Conservation (phyloP, 2,329 filamentous ascomycete species). For the Xylaria multiplex region DNA sequence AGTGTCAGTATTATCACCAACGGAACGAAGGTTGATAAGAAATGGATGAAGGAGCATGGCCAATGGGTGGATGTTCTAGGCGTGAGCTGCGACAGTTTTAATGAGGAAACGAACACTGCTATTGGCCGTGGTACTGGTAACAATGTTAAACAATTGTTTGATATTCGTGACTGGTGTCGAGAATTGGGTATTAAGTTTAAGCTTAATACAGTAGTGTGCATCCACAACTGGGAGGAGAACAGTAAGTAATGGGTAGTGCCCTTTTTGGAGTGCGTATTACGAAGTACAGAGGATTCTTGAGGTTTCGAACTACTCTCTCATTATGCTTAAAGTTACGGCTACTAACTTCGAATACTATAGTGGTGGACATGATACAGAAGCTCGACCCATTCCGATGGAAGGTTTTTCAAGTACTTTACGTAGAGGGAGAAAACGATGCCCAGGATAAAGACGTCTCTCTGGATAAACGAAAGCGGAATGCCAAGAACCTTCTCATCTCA, state of each 20-base stretch:
- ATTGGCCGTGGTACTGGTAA: constrained; percentile 62
- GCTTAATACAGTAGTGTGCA: constrained; percentile 65
- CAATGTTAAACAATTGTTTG: constrained; percentile 57
- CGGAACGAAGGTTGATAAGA: constrained; percentile 57
- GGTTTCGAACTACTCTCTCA: too few species aligned
- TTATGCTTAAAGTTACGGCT: too few species aligned
- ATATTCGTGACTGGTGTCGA: constrained; percentile 58
- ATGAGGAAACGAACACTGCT: constrained; percentile 58
- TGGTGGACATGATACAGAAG: constrained; percentile 52
- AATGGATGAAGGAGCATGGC: constrained; percentile 55
- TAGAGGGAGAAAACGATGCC: constrained; percentile 63
- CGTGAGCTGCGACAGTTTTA: constrained; percentile 66
- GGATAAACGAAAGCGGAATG: constrained; percentile 51
- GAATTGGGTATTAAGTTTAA: constrained; percentile 64
- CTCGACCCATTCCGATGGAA: constrained; percentile 65
- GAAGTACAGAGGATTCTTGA: too few species aligned
- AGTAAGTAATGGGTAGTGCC: constrained; percentile 36
- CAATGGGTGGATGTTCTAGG: constrained; percentile 63
- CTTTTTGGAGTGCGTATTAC: too few species aligned
- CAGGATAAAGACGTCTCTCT: constrained; percentile 46
- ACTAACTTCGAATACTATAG: too few species aligned
- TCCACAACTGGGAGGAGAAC: constrained; percentile 60
- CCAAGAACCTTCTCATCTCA: constrained; percentile 56
- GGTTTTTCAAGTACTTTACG: constrained; percentile 64
- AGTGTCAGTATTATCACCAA: constrained; percentile 65